Evolutionary conservation across 139 green algal species (phyloP), one percentile per base, ranked within the genome.

Genomic region (Tetraselmis striata): DNA sequence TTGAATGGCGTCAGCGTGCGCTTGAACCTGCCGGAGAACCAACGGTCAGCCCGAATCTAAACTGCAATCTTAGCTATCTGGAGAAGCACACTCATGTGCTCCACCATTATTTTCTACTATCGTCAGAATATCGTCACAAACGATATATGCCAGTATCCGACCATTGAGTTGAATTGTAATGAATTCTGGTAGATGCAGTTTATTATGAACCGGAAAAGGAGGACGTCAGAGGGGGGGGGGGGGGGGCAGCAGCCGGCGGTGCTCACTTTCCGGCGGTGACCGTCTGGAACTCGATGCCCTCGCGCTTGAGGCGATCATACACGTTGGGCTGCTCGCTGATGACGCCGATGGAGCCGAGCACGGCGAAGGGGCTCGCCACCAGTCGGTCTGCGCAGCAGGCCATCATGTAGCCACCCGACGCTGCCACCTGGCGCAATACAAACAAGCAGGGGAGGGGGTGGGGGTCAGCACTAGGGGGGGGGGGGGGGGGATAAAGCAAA

Each of bases 261-360:
- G n/a, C n/a, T n/a, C n/a, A n/a, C n/a, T n/a, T n/a, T 0, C 82
- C 82, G 23, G 82, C 82, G 1, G 82, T 86, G 2, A 86, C 58
- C 27, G 82, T 86, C 59, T 79, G 45, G 59, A 86, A 86, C 59
- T 86, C 82, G 11, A 86, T 80, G 1, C 82, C 82, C 59, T 86
- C 82, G 2, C 78, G 76, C 82, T 86, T 86, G 1, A 86, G 77
- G 45, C 82, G 82, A 28, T 86, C 59, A 77, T 86, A 86, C 27
- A 86, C 77, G 32, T 86, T 86, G n/a, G 82, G 82, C 30, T 79
- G 28, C 77, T 86, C 82, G n/a, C 28, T 77, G 77, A 86, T 86
- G 27, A 86, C 82, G 78, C 82, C 82, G 78, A 86, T 86, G 74
- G n/a, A 76, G 30, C 82, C 82, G 24, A 86, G 77, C 59, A 86